Base-by-base conservation (phyloP, 305 asterid genomes). In the Ajuga reptans region DNA sequence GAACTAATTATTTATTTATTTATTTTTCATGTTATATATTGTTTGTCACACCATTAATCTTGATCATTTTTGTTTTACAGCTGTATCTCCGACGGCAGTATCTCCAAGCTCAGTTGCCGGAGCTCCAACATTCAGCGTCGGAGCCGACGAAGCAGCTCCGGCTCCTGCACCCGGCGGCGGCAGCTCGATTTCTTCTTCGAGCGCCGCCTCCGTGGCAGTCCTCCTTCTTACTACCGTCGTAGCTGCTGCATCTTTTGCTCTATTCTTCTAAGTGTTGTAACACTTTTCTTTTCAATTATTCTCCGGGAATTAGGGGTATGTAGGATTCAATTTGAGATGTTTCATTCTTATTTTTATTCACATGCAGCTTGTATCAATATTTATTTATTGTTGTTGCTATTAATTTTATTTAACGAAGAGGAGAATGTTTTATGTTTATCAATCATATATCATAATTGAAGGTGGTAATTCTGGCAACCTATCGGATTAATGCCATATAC, bases 61-160 rank as follows among this genome's bases (percentile, higher is more conserved):
- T 12, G 43, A n/a, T 64, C 1, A 39, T 39, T 53, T 6, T 29
- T 66, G 15, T 54, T 33, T 36, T 72, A n/a, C 78, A 88, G 91
- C 86, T 52, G 72, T 64, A 10, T 34, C 95, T 50, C 94, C 91
- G 16, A 0, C 6, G 16, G 80, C 81, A 11, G 33, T 62, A 39
- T 67, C 94, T 37, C 88, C 91, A 3, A 79, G 77, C 73, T 4
- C 75, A 8, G 71, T 72, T 8, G 78, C 84, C 4, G 79, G 65
- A 12, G 27, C 86, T 58, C 89, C 90, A 33, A 5, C 64, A 2
- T 0, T 75, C 4, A 11, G 37, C 33, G 6, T 53, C 9, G 87
- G 82, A 29, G 66, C 82, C n/a, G 72, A 1, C 49, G 87, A 34
- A 16, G 71, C 27, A 46, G 67, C 85, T 45, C 87, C 85, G 0